Evolutionary conservation across 345 rosid genomes (phyloP), one percentile per base, ranked within the genome.

Genomic region (Salix caprea): DNA sequence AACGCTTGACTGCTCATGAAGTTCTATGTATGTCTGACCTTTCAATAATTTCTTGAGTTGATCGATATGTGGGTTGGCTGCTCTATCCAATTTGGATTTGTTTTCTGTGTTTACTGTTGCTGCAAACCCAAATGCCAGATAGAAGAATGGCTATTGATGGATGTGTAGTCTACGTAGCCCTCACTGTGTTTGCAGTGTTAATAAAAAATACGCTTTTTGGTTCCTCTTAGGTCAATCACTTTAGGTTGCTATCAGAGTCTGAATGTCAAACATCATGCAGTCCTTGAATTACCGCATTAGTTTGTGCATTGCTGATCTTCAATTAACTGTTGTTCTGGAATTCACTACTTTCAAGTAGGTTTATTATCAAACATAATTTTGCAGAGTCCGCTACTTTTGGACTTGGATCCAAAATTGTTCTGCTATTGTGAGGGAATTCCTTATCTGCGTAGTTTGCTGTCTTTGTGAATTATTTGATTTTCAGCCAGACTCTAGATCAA

Each of bases 1-100:
- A 89, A 9, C 94, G 99, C 56, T 81, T 91, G 82, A 91, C 99
- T 61, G 99, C 99, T 76, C 99, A 95, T 81, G 90, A 95, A 89
- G 99, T 95, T 65, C 79, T 95, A 86, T 88, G 99, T 95, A 90
- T 80, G 98, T 86, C 65, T 80, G 71, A 77, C 42, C 67, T 48
- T 34, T 44, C 34, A 23, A 6, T 44, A 24, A 16, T 44, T 54
- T 34, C 60, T 52, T 72, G 7, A n/a, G 19, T 52, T 16, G 23
- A 3, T 28, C 34, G 37, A 74, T 60, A 40, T 58, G 23, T n/a
- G 48, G 44, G 13, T 21, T 15, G 32, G 42, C 34, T 78, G 52
- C 48, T 39, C 40, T 62, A 52, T 16, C 39, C 48, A 15, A 7
- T 71, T 15, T 24, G 64, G 36, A 62, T 11, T 28, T 64, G 2